Base-by-base conservation (phyloP, 2,329 filamentous ascomycete genomes). In the Colletotrichum costaricense region DNA sequence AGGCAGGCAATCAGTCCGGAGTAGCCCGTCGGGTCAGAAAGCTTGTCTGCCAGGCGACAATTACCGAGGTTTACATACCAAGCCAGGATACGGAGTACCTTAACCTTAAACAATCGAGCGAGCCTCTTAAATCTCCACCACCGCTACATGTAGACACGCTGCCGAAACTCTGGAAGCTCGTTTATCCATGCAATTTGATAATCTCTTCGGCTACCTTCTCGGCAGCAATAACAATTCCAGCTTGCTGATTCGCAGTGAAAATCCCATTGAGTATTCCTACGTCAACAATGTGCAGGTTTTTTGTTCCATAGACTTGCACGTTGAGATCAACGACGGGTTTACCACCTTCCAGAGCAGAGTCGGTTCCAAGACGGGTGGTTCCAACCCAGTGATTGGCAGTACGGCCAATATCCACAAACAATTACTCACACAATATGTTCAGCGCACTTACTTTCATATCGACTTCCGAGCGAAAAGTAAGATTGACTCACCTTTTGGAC, bases 251-350 rank as follows among this genome's bases (percentile, higher is more conserved):
- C 19, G 62, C 62, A 8, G 16, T 33, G n/a, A 33, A 30, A 16
- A 35, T 35, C 2, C 46, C 46, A 33, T 33, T 33, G 26, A 79
- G 46, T 33, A 78, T 68, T 9, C 77, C 76, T 2, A 76, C 77
- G 42, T 78, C 77, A 9, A 79, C 76, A 26, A 78, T 63, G 12
- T 74, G 74, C 4, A 79, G 64, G 4, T 68, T 75, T 8, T 65
- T 73, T 0, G 77, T 79, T 30, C 75, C 76, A 22, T 79, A 78
- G 14, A 76, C 75, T 24, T 19, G 38, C 26, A 22, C 38, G 16
- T 52, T 30, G 11, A 63, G 38, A 19, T 63, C 24, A 19, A 63
- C 60, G 16, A 52, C 38, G 9, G 60, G 52, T 24, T 63, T 63
- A 35, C 60, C 24, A 4, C 60, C 60, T 4, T 62, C 12, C 0